A percentile compares a stretch with the other conserved stretches of the same genome.
These are phyloP conservation scores for Suhomyces coccinellae DNA, from an alignment of 1,139 yeast genomes.

Conservation along the genomic window DNA sequence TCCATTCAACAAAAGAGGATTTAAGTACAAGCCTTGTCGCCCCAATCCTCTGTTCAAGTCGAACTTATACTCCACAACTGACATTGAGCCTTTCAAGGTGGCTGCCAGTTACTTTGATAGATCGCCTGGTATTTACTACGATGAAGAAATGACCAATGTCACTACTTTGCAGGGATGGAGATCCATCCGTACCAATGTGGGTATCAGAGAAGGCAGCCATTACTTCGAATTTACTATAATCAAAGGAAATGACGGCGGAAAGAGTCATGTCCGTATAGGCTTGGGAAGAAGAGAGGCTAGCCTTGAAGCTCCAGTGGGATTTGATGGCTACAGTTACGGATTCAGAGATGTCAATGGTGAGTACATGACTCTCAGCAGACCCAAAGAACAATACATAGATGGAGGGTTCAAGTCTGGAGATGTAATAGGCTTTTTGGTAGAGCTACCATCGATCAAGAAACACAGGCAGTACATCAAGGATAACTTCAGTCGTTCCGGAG, in stretches of 20 bases:
- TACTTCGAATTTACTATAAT: constrained; percentile 73
- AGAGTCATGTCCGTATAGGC: constrained; percentile 77
- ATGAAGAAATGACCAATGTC: constrained; percentile 43
- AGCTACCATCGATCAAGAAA: constrained; percentile 55
- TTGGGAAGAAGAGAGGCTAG: constrained; percentile 82
- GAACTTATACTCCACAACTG: constrained; percentile 71
- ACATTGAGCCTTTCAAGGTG: constrained; percentile 64
- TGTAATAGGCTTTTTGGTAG: constrained; percentile 75
- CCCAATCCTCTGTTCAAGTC: constrained; percentile 65
- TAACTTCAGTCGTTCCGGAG: constrained; percentile 19
- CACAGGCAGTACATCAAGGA: constrained; percentile 37
- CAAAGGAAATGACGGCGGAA: constrained; percentile 36
- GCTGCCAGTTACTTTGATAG: constrained; percentile 74
- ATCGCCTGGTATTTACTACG: constrained; percentile 57
- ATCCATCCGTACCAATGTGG: constrained; percentile 71
- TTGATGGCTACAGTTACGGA: constrained; percentile 93
- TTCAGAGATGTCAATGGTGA: constrained; percentile 81
- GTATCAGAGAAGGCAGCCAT: constrained; percentile 76
- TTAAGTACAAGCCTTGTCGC: constrained; percentile 76
- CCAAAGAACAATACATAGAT: constrained; percentile 43
- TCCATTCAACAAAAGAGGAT: constrained; percentile 79
- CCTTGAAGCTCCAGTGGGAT: constrained; percentile 93
- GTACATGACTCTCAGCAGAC: constrained; percentile 72
- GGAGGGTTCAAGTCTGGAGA: constrained; percentile 72
- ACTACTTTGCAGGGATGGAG: constrained; percentile 77